Evolutionary conservation across 345 rosid genomes (phyloP).

Genomic region (Nephelium lappaceum): DNA sequence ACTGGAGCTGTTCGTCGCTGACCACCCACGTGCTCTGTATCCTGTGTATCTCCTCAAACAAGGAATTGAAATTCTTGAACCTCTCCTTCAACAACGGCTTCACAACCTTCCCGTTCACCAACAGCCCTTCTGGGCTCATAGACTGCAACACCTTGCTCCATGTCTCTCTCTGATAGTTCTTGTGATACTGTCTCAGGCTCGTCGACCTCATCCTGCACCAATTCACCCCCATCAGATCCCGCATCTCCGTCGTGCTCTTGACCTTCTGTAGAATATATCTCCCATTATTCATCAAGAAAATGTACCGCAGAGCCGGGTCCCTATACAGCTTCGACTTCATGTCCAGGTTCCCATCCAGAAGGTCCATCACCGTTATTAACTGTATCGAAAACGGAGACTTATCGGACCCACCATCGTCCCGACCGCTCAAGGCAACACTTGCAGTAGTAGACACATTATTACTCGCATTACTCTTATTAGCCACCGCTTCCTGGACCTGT

Average conservation of each 20-base stretch:
- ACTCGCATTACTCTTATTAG: not conserved
- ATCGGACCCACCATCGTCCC: conserved; percentile 27
- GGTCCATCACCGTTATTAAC: conserved; percentile 63
- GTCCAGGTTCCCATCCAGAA: conserved; percentile 64
- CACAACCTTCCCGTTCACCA: conserved; percentile 59
- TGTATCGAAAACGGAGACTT: conserved; percentile 45
- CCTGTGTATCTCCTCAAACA: conserved; percentile 89
- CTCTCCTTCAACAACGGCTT: conserved; percentile 76
- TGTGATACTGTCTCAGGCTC: conserved; percentile 73
- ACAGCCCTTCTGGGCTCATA: conserved; percentile 69
- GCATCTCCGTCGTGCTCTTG: conserved; percentile 65
- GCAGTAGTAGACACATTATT: not conserved
- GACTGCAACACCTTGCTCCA: conserved; percentile 70
- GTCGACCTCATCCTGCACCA: conserved; percentile 72
- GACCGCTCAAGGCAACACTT: not conserved
- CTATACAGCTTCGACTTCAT: conserved; percentile 64
- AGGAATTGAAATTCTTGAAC: conserved; percentile 68
- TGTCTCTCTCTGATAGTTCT: conserved; percentile 82
- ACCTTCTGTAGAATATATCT: conserved; percentile 77
- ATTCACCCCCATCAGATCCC: conserved; percentile 56
- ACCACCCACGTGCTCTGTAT: conserved; percentile 90
- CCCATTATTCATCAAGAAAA: conserved; percentile 95
- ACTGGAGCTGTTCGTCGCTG: conserved; percentile 81
- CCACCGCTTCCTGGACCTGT: conserved; percentile 30
- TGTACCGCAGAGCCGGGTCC: conserved; percentile 56